Evolutionary conservation across 345 rosid species (phyloP), one percentile per base, ranked within the genome.

Genomic region (Linum trigynum): DNA sequence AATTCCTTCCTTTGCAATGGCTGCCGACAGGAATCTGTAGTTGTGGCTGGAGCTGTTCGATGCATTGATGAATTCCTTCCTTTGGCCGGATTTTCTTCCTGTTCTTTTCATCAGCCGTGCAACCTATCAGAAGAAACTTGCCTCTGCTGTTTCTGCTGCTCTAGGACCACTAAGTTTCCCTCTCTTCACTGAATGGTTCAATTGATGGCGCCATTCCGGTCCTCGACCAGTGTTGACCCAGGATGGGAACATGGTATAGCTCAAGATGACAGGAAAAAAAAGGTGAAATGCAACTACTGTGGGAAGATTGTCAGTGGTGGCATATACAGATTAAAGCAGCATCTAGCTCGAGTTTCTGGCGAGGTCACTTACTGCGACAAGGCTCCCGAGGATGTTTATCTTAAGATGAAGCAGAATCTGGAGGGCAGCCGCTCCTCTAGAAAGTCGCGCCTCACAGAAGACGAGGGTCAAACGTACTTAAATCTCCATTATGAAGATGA

Each of bases 241-340:
- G 92, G 90, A 71, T 88, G 96, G 96, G 91, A 88, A 77, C 91
- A 86, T 61, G 96, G 91, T 32, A 76, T 80, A 72, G 86, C 96
- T 61, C 91, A 82, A 72, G 96, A 88, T 72, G 88, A 83, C 35
- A 81, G 85, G 67, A 84, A 86, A 75, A 88, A 86, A 81, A 88
- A 88, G 69, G 95, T 84, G 57, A 88, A 88, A 75, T 85, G 95
- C 67, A 88, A 84, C 76, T 88, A 86, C 72, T 88, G 91, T 75
- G 88, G 86, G 38, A 86, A 88, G 81, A 66, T 88, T n/a, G 91
- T 86, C n/a, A 86, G 90, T 63, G 90, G 91, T 67, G 91, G 96
- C 39, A 81, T 86, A 61, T 86, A 79, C 65, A 83, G 91, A 72
- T 57, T 88, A 73, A 88, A 88, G 77, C 95, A 88, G 78, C 95